Conservation (phyloP, 2,329 filamentous ascomycete species). For the Penicillium sclerotiorum region DNA sequence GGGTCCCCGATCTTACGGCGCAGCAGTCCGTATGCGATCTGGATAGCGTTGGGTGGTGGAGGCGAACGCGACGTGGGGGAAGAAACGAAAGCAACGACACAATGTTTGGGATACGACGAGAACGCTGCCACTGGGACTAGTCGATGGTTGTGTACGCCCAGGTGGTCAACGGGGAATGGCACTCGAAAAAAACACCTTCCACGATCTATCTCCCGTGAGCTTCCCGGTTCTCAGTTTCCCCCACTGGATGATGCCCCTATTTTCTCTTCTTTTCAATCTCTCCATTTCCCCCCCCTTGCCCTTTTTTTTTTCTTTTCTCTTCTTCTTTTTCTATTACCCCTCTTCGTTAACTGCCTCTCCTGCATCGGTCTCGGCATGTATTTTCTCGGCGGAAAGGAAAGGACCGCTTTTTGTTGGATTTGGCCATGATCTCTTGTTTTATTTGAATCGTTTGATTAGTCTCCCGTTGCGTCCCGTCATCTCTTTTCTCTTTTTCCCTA, state of each 20-base stretch:
- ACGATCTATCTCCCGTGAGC: conserved; percentile 11
- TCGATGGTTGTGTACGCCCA: conserved; percentile 9
- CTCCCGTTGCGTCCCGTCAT: conserved; percentile 10
- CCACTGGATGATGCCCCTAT: conserved; percentile 25
- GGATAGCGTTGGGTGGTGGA: conserved; percentile 25
- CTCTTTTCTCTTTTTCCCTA: conserved; percentile 4
- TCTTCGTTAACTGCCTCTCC: conserved; percentile 40
- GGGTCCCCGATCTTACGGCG: conserved; percentile 36
- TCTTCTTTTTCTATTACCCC: conserved; percentile 25
- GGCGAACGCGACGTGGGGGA: conserved; percentile 23
- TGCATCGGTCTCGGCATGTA: conserved; percentile 29
- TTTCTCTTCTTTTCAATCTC: conserved; percentile 27
- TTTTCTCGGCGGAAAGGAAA: conserved; percentile 22
- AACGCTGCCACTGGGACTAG: conserved; percentile 15
- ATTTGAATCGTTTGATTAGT: conserved; percentile 7
- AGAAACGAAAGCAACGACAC: conserved; percentile 32
- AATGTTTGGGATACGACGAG: conserved; percentile 26
- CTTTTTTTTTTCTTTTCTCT: conserved; percentile 35
- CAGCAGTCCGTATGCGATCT: conserved; percentile 26
- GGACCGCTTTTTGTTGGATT: conserved; percentile 23
- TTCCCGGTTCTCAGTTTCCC: conserved; percentile 11
- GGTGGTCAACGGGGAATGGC: no score
- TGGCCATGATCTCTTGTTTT: conserved; percentile 26
- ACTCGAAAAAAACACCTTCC: conserved; percentile 3
- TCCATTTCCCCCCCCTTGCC: conserved; percentile 31